Evolutionary conservation across 345 rosid species (phyloP).

Genomic region (Syzygium aromaticum): DNA sequence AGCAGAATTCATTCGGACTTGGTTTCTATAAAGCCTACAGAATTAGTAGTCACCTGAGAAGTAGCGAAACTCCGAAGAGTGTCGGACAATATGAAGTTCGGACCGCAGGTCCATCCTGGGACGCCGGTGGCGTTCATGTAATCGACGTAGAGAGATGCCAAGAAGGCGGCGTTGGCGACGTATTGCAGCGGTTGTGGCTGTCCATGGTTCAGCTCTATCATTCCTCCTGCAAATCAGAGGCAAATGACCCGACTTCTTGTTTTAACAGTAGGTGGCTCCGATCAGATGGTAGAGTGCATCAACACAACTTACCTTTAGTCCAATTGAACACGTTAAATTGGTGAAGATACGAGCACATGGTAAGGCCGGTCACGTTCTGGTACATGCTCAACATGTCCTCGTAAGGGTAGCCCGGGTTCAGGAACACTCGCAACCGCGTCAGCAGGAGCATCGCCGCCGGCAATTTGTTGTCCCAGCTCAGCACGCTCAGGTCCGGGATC

Average conservation of each 20-base stretch:
- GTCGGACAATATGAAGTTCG: slow-evolving; percentile 20
- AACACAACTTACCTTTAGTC: slow-evolving; percentile 40
- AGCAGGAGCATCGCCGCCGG: slow-evolving; percentile 88
- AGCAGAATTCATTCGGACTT: not conserved
- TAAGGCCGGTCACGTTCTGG: slow-evolving; percentile 54
- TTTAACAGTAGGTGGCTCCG: not conserved
- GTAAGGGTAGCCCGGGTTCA: slow-evolving; percentile 74
- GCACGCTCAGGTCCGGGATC: slow-evolving; percentile 25
- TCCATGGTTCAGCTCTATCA: slow-evolving; percentile 52
- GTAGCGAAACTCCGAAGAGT: slow-evolving; percentile 45
- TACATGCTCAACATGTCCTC: slow-evolving; percentile 76
- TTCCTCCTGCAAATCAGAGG: slow-evolving; percentile 38
- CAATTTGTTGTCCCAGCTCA: slow-evolving; percentile 77
- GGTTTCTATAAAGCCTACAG: not conserved
- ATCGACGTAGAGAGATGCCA: slow-evolving; percentile 68
- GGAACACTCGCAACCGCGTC: slow-evolving; percentile 62
- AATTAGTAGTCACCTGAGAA: slow-evolving; percentile 39
- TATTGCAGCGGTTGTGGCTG: slow-evolving; percentile 54
- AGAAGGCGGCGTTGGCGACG: slow-evolving; percentile 62
- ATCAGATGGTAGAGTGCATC: too few species aligned
- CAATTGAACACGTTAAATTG: slow-evolving; percentile 55
- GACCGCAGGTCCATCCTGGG: slow-evolving; percentile 67
- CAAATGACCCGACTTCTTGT: not conserved
- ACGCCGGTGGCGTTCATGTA: slow-evolving; percentile 54
- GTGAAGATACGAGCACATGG: slow-evolving; percentile 73